Evolutionary conservation across 1,284 basidiomycete species (phyloP).

Genomic region (Termitomyces sp.): DNA sequence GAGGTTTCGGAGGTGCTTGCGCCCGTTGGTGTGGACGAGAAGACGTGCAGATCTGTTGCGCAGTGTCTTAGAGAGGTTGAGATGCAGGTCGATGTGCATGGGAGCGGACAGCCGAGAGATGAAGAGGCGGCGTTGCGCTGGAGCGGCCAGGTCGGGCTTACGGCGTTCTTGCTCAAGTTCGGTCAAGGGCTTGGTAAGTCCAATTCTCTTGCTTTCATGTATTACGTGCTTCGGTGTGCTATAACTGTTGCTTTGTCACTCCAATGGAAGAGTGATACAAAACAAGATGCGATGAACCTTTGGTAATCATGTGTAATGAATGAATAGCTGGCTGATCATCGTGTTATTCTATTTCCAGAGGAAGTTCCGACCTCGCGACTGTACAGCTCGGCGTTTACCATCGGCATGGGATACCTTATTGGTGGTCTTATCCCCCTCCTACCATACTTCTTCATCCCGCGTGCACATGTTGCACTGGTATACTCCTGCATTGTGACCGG

Average conservation of each 20-base stretch:
- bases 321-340: not conserved
- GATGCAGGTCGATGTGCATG: conserved; percentile 25
- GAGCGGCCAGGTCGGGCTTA: conserved; percentile 75
- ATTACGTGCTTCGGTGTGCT: not conserved
- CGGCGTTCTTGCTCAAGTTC: conserved; percentile 90
- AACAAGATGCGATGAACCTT: not conserved
- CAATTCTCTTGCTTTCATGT: not conserved
- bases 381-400: conserved; percentile 89
- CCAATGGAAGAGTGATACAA: not conserved
- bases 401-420: conserved; percentile 82
- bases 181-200: conserved; percentile 81
- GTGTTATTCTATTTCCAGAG: conserved; percentile 40
- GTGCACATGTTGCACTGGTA: conserved; percentile 61
- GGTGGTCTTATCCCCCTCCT: conserved; percentile 86
- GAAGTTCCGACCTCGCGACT: conserved; percentile 67
- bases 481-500: conserved; percentile 79
- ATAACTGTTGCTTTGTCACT: not conserved
- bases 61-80: conserved; percentile 70
- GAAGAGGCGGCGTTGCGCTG: conserved; percentile 54
- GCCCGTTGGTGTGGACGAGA: conserved; percentile 84
- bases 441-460: conserved; percentile 85
- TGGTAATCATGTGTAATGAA: not conserved
- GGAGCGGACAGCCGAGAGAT: conserved; percentile 27
- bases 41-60: conserved; percentile 76
- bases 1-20: conserved; percentile 88